These are phyloP conservation scores for Colletotrichum sp. DNA, from an alignment of 2,329 filamentous ascomycete species.

Conservation along the genomic window DNA sequence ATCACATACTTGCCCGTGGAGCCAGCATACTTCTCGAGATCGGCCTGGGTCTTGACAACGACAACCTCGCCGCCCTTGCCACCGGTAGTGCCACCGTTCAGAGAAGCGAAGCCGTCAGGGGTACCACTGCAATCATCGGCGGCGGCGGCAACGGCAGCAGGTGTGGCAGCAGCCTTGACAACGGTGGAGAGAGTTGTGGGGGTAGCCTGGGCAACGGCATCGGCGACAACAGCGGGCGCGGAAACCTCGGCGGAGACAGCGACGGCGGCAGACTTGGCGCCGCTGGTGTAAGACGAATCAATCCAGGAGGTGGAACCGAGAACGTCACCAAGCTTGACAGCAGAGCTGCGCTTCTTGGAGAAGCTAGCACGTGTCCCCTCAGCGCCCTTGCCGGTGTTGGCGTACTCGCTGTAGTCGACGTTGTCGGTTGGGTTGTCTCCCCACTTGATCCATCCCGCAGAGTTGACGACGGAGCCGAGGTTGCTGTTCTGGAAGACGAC, in stretches of 20 bases:
- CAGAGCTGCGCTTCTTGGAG: conserved; percentile 36
- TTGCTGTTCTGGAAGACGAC: conserved; percentile 54
- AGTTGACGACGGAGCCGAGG: conserved; percentile 63
- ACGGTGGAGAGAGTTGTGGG: background rate
- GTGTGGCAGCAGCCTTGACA: conserved; percentile 3
- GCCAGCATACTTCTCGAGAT: conserved; percentile 26
- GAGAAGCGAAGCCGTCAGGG: conserved; percentile 26
- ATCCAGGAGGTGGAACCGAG: conserved; percentile 31
- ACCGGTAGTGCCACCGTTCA: conserved; percentile 28
- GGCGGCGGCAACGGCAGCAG: background rate
- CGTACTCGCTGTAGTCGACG: conserved; percentile 63
- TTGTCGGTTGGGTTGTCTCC: conserved; percentile 52
- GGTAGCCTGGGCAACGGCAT: background rate
- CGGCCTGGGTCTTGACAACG: conserved; percentile 23
- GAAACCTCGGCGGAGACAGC: background rate
- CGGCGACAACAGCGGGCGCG: background rate
- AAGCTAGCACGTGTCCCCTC: conserved; percentile 55
- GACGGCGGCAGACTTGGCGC: background rate
- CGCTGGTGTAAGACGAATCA: conserved; percentile 25
- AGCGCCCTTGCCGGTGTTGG: conserved; percentile 63
- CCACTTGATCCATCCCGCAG: conserved; percentile 65
- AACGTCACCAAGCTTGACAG: conserved; percentile 37
- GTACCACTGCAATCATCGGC: conserved; percentile 11
- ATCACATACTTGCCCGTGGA: conserved; percentile 26
- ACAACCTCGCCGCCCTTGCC: conserved; percentile 26